phyloP scores from a whole-genome alignment of 2,329 filamentous ascomycete species.

The Penicillium sp. region DNA sequence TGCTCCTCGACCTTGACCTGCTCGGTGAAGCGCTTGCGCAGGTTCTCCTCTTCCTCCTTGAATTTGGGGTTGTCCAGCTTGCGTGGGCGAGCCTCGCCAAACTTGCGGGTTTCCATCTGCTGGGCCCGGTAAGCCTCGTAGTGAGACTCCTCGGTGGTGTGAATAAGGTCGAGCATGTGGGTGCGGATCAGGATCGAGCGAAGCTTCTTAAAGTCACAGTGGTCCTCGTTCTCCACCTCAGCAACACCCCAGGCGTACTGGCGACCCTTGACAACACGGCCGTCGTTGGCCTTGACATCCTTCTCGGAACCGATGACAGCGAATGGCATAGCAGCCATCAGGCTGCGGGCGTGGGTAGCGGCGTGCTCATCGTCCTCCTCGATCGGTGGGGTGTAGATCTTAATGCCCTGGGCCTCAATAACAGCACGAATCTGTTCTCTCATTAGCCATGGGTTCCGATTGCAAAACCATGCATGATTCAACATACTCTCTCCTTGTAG shows the following conservation, averaged over 20 bases:
- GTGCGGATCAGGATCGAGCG: slow-evolving; percentile 97
- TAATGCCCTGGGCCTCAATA: slow-evolving; percentile 97
- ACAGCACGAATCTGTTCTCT: slow-evolving; percentile 76
- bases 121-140: slow-evolving; percentile 99
- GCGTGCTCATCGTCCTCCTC: slow-evolving; percentile 98
- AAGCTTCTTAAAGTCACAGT: slow-evolving; percentile 99
- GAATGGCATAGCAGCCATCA: slow-evolving; percentile 98
- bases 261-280: slow-evolving; percentile 95
- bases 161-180: slow-evolving; percentile 99
- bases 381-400: slow-evolving; percentile 96
- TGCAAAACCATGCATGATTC: neutral
- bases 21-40: slow-evolving; percentile 98
- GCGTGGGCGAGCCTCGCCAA: slow-evolving; percentile 92
- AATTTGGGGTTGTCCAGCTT: slow-evolving; percentile 99
- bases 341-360: slow-evolving; percentile 86
- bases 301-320: slow-evolving; percentile 99
- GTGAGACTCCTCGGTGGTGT: slow-evolving; percentile 98
- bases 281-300: slow-evolving; percentile 94
- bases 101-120: slow-evolving; percentile 99
- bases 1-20: slow-evolving; percentile 99
- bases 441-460: slow-evolving; percentile 1
- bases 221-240: slow-evolving; percentile 99
- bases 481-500: slow-evolving; percentile 88
- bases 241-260: slow-evolving; percentile 99
- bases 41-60: slow-evolving; percentile 98